Conservation (phyloP, 495 filamentous ascomycete species). For the Neurospora sp. region DNA sequence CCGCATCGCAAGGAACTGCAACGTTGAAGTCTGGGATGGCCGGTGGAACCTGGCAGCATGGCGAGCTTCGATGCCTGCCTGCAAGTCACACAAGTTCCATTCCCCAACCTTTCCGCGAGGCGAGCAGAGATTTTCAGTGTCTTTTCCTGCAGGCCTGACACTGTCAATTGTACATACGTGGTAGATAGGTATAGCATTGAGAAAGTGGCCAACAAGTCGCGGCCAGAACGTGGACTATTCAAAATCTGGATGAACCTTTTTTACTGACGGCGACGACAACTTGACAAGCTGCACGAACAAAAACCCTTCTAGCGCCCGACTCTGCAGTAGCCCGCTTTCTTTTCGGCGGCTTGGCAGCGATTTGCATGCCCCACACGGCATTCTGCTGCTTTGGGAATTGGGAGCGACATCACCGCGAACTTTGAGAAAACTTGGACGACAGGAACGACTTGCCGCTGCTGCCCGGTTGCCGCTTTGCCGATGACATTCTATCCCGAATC, state of each 20-base stretch:
- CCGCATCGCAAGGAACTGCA: neutral
- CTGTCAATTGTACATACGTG: neutral
- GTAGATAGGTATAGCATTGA: neutral
- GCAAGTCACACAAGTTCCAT: neutral
- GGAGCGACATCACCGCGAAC: neutral
- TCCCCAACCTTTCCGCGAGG: neutral
- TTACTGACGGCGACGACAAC: too few relatives aligned
- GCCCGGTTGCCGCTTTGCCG: neutral
- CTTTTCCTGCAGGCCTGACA: neutral
- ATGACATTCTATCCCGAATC: neutral
- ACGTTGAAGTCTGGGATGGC: neutral
- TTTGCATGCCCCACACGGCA: neutral
- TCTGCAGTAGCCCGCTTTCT: neutral
- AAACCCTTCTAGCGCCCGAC: neutral
- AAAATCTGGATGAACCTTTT: neutral
- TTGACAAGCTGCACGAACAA: neutral
- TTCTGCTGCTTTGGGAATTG: neutral
- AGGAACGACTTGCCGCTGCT: neutral
- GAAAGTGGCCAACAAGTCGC: neutral
- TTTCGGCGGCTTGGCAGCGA: neutral
- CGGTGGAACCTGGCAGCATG: neutral
- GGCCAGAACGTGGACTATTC: neutral
- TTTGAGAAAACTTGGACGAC: neutral
- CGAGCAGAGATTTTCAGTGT: neutral
- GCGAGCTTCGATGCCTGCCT: neutral